Base-by-base conservation (phyloP, 306 rosid species). In the Citrullus colocynthis region DNA sequence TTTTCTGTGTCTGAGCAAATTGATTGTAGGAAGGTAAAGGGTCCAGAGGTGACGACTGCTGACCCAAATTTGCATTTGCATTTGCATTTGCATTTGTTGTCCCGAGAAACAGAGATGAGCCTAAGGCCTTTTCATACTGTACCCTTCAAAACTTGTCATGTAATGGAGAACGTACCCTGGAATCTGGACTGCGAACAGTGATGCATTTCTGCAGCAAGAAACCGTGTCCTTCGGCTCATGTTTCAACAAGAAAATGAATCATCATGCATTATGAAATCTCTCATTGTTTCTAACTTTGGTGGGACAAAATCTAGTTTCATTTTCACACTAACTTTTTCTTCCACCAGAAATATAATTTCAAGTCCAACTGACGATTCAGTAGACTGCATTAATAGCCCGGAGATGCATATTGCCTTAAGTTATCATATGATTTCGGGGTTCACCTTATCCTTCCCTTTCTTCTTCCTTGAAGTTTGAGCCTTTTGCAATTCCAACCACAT, bases 51-150 rank as follows among this genome's bases (percentile, higher is more conserved):
- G 75, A 88, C 96, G 93, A 89, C 89, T 82, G 88, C 80, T 86
- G 89, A 87, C 90, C 88, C 82, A 13, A 70, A 48, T 48, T 44
- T 36, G 39, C 39, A 36, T 39, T 64, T 62, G 41, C 69, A 62
- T 61, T 61, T 62, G 67, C 41, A 62, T 63, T 62, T 63, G 44
- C 82, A 87, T 83, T 87, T 80, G 85, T 81, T 85, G 90, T 80
- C 91, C 85, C 83, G 63, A 86, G 89, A 86, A 86, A 80, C 92
- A 84, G 84, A 82, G 88, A 90, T 83, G 88, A 59, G 87, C 91
- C 97, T 4, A 87, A 90, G 91, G 92, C 90, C 86, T 89, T 24
- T 84, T 84, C 80, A 84, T 79, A 80, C 90, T 87, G 90, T 87
- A 86, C 87, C 82, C 63, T 66, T 76, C 60, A 78, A 79, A 82